Conservation (phyloP, 257 asterid genomes). For the Knoxia roxburghii region DNA sequence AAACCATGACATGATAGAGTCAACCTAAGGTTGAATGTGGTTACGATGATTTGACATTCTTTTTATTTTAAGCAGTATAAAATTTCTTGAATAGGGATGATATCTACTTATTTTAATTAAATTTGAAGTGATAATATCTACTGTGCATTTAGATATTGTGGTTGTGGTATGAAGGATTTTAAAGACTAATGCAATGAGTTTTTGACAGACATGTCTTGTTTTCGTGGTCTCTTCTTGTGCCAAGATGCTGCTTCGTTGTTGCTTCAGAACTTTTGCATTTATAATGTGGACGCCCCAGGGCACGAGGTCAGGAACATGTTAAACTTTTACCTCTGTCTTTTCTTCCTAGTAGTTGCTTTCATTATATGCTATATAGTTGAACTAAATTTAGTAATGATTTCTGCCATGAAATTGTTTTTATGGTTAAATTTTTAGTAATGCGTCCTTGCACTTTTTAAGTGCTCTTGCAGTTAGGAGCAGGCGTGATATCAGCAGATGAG, state of each 20-base stretch:
- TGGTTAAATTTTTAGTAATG: conserved; percentile 7
- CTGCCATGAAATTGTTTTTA: not conserved
- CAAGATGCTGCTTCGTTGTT: conserved; percentile 68
- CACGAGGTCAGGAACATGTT: conserved; percentile 52
- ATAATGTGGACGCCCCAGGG: conserved; percentile 72
- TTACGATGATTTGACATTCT: not conserved
- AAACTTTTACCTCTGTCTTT: not conserved
- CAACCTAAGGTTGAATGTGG: too few relatives aligned
- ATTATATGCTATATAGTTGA: not conserved
- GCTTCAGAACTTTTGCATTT: conserved; percentile 72
- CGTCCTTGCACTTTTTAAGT: conserved; percentile 28
- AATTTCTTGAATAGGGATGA: not conserved
- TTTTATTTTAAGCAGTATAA: not conserved
- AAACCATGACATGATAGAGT: not conserved
- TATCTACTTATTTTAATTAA: not conserved
- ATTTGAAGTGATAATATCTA: not conserved
- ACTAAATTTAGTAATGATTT: not conserved
- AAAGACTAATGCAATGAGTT: not conserved
- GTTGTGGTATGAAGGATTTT: not conserved
- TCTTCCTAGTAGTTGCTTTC: not conserved
- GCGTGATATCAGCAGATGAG: conserved; percentile 42
- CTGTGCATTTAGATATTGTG: not conserved
- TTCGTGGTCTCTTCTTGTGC: conserved; percentile 59
- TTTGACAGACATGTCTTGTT: conserved; percentile 61
- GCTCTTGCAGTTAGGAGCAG: conserved; percentile 68